Percentiles rank a stretch among this genome's conserved stretches.
These are phyloP conservation scores for Erodium moschatum DNA, from an alignment of 441 rosid species.

Conservation along the genomic window DNA sequence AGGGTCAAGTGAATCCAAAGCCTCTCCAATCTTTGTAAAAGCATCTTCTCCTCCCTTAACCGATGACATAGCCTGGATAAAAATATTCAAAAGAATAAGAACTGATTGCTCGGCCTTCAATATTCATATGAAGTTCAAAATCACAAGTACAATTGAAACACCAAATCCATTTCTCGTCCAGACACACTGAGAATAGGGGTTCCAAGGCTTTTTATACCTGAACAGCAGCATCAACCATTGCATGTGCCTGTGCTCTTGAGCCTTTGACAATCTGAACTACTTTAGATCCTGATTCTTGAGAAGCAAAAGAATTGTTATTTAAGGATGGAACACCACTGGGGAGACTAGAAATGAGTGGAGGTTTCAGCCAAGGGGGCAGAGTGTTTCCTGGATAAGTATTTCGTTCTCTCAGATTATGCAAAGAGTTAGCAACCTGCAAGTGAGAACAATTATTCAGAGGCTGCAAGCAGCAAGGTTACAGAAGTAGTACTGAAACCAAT, in stretches of 20 bases:
- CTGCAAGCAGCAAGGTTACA: constrained; percentile 6
- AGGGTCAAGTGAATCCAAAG: constrained; percentile 46
- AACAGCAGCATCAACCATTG: constrained; percentile 82
- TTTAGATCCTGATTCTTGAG: constrained; percentile 59
- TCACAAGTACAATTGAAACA: neutral
- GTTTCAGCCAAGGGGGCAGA: constrained; percentile 39
- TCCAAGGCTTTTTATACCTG: constrained; percentile 42
- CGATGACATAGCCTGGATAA: constrained; percentile 58
- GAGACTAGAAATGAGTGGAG: constrained; percentile 25
- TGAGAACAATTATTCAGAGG: constrained; percentile 20
- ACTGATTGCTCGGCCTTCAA: neutral
- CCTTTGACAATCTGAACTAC: constrained; percentile 57
- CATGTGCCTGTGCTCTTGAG: constrained; percentile 57
- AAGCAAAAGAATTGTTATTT: constrained; percentile 26
- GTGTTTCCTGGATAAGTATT: constrained; percentile 28
- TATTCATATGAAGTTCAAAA: neutral
- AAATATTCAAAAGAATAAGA: neutral
- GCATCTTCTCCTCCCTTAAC: constrained; percentile 75
- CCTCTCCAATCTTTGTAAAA: constrained; percentile 52
- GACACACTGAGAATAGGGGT: neutral
- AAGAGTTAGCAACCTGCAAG: constrained; percentile 50
- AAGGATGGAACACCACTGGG: constrained; percentile 26
- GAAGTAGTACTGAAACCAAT: constrained; percentile 2
- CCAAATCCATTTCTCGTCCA: neutral
- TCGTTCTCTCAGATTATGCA: constrained; percentile 31